Evolutionary conservation across 2,329 filamentous ascomycete genomes (phyloP).

Genomic region (Trichoderma afroharzianum): DNA sequence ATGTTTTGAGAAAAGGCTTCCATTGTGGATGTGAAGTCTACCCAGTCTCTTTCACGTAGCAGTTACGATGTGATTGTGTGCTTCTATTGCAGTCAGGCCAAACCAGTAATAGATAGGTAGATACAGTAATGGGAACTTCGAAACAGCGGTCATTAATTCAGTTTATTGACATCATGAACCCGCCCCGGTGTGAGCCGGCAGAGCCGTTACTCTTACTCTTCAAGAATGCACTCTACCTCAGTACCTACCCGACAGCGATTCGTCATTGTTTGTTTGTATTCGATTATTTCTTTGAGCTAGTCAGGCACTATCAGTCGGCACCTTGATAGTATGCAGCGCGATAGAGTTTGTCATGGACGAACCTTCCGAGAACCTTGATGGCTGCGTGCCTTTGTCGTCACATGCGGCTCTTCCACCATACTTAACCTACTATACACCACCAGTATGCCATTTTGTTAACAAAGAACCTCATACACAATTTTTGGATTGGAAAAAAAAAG

Average conservation of each 20-base stretch:
- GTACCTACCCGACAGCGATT: background rate
- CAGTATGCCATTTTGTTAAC: background rate
- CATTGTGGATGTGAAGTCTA: background rate
- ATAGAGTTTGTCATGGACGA: background rate
- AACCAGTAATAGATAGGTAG: too few relatives aligned
- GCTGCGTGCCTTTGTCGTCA: background rate
- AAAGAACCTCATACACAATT: background rate
- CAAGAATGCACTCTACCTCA: too few relatives aligned
- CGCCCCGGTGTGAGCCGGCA: background rate
- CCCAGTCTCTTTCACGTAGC: background rate
- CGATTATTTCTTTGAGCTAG: background rate
- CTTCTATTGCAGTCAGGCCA: too few relatives aligned
- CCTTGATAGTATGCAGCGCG: background rate
- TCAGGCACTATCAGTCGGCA: background rate
- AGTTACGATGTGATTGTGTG: background rate
- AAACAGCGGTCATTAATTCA: background rate
- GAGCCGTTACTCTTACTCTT: background rate
- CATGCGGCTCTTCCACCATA: background rate
- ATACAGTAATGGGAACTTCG: too few relatives aligned
- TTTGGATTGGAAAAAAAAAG: background rate
- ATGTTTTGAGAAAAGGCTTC: background rate
- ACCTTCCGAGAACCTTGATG: conserved; percentile 11
- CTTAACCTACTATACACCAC: background rate
- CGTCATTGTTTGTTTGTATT: background rate
- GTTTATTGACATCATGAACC: background rate